These are phyloP conservation scores for Linanthus parryae DNA, from an alignment of 148 eudicot genomes.

Conservation along the genomic window DNA sequence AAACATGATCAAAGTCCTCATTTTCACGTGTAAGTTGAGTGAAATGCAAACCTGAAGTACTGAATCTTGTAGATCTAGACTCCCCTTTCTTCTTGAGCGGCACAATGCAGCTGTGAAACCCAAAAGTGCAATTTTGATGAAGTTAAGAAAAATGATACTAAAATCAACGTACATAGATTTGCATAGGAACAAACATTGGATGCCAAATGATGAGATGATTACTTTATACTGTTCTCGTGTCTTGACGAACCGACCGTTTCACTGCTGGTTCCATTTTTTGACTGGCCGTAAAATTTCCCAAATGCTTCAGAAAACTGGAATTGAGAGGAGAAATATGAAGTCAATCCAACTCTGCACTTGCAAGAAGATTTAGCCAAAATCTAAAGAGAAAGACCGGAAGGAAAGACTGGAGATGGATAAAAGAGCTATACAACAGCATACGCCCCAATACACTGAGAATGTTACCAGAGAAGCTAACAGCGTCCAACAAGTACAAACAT, in stretches of 20 bases:
- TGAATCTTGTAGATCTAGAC: conserved; percentile 51
- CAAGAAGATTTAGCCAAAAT: too few relatives aligned
- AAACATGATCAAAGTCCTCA: too few relatives aligned
- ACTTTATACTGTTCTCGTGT: conserved; percentile 93
- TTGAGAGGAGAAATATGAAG: not conserved
- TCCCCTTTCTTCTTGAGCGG: conserved; percentile 55
- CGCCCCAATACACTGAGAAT: too few relatives aligned
- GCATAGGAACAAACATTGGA: not conserved
- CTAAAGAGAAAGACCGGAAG: too few relatives aligned
- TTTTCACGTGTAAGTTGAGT: too few relatives aligned
- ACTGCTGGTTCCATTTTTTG: conserved; percentile 52
- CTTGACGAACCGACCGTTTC: conserved; percentile 37
- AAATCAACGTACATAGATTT: too few relatives aligned
- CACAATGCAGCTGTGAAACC: conserved; percentile 68
- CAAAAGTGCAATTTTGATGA: too few relatives aligned
- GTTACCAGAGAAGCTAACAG: too few relatives aligned
- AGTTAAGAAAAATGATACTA: too few relatives aligned
- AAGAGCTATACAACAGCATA: too few relatives aligned
- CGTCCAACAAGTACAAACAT: too few relatives aligned
- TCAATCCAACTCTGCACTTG: not conserved
- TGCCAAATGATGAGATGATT: conserved; percentile 7
- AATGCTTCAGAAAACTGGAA: conserved; percentile 84
- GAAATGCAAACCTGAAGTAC: conserved; percentile 85
- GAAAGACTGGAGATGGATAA: too few relatives aligned
- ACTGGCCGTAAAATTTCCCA: conserved; percentile 86